Evolutionary conservation across 257 asterid genomes (phyloP).

Genomic region (Scutellaria minor): DNA sequence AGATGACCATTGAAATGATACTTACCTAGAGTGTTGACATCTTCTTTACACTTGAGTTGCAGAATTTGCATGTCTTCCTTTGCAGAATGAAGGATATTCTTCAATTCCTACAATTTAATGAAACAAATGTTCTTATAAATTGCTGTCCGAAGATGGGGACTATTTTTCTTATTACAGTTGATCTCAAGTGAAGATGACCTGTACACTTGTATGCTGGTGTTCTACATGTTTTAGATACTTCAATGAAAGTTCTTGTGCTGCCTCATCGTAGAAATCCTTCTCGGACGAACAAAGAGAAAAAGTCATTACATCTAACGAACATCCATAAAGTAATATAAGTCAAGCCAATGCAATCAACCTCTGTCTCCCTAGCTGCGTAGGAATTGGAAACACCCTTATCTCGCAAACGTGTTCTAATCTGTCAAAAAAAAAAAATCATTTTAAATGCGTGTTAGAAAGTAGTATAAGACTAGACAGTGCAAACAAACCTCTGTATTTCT

Average conservation of each 20-base stretch:
- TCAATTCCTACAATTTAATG: slow-evolving; percentile 54
- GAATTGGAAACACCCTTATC: slow-evolving; percentile 34
- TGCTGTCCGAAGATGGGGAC: neutral
- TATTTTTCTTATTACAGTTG: neutral
- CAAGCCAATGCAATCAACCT: slow-evolving; percentile 13
- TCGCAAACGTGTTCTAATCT: slow-evolving; percentile 38
- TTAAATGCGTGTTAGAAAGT: too few species aligned
- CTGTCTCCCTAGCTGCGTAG: slow-evolving; percentile 10
- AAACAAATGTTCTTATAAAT: slow-evolving; percentile 17
- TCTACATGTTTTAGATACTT: slow-evolving; percentile 43
- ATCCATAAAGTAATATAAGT: neutral
- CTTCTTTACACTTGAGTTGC: slow-evolving; percentile 69
- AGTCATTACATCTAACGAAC: too few species aligned
- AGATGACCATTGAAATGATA: neutral
- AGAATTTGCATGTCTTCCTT: slow-evolving; percentile 63
- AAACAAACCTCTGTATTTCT: too few species aligned
- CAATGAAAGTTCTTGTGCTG: slow-evolving; percentile 27
- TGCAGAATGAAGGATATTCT: slow-evolving; percentile 57
- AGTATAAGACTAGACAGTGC: too few species aligned
- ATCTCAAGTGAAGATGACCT: slow-evolving; percentile 48
- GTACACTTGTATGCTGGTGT: slow-evolving; percentile 62
- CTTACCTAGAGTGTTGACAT: slow-evolving; percentile 64
- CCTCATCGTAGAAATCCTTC: slow-evolving; percentile 35
- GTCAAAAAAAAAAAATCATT: neutral
- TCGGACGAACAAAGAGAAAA: neutral